A percentile compares a stretch with the other conserved stretches of the same genome.
phyloP scores from a whole-genome alignment of 805 yeast genomes.

The Candida suzukii region DNA sequence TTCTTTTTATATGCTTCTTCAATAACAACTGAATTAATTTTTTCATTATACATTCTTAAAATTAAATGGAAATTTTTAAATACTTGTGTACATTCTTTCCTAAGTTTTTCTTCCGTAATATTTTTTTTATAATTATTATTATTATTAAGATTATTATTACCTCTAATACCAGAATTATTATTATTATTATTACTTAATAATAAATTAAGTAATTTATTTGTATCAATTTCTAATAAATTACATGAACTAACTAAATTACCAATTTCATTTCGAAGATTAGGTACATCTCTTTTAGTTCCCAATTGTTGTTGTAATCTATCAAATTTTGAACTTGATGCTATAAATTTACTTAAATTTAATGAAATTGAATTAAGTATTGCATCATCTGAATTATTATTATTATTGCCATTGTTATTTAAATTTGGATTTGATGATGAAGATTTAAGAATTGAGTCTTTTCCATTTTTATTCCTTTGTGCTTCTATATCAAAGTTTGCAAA shows the following conservation, averaged over 20 bases:
- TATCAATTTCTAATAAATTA: constrained; percentile 9
- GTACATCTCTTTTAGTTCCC: constrained; percentile 46
- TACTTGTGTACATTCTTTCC: constrained; percentile 48
- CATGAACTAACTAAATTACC: constrained; percentile 15
- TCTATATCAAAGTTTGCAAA: constrained; percentile 47
- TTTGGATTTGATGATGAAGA: constrained; percentile 33
- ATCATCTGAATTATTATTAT: no score
- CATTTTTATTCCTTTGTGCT: constrained; percentile 28
- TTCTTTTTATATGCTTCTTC: constrained; percentile 17
- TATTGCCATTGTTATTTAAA: no score
- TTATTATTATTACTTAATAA: constrained; percentile 4
- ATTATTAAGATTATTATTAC: constrained; percentile 3
- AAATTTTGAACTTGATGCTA: constrained; percentile 40
- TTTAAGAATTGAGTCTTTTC: constrained; percentile 3
- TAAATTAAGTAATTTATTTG: constrained; percentile 8
- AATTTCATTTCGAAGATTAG: constrained; percentile 27
- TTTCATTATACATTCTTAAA: constrained; percentile 42
- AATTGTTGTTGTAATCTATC: constrained; percentile 41
- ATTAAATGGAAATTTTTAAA: constrained; percentile 36
- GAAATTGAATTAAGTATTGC: constrained; percentile 22
- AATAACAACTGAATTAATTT: constrained; percentile 32
- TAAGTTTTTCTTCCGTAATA: constrained; percentile 45
- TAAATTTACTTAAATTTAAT: constrained; percentile 36
- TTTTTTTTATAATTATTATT: constrained; percentile 10
- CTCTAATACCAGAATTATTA: no score